A percentile compares a stretch with the other conserved stretches of the same genome.
Evolutionary conservation across 169 alveolate species (phyloP).

Genomic region (Plasmodium knowlesi): DNA sequence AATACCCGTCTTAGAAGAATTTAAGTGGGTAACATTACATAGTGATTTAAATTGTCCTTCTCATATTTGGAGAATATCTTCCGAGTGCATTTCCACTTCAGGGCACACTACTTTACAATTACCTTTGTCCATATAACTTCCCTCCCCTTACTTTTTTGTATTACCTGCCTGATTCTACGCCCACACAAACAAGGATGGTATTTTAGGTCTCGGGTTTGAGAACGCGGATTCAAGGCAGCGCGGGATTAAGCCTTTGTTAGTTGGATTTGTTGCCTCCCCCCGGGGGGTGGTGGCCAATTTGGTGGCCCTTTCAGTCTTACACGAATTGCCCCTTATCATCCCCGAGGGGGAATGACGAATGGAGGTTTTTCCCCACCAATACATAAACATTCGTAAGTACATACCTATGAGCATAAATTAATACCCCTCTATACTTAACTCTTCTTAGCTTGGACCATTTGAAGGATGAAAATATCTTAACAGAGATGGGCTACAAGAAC

Average conservation of each 20-base stretch:
- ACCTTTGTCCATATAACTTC: neutral
- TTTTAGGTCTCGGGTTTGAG: constrained; percentile 84
- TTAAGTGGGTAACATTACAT: constrained; percentile 50
- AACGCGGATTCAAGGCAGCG: constrained; percentile 80
- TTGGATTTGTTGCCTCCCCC: neutral
- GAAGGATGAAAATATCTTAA: constrained; percentile 34
- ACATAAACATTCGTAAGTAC: neutral
- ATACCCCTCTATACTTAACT: neutral
- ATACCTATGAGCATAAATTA: neutral
- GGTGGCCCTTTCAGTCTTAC: neutral
- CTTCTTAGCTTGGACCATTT: constrained; percentile 40
- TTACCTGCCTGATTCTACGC: neutral
- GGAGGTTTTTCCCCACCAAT: neutral
- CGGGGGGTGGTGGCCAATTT: neutral
- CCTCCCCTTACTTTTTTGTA: neutral
- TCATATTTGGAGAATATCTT: neutral
- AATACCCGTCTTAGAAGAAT: constrained; percentile 68
- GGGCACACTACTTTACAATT: neutral
- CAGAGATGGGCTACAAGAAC: constrained; percentile 26
- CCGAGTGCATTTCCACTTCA: neutral
- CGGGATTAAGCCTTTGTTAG: constrained; percentile 81
- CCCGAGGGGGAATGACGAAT: neutral
- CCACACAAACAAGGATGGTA: constrained; percentile 79
- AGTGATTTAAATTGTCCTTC: neutral
- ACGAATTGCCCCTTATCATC: neutral